A percentile compares a stretch with the other conserved stretches of the same genome.
Conservation (phyloP, 495 filamentous ascomycete genomes). For the Penicillium angulare region DNA sequence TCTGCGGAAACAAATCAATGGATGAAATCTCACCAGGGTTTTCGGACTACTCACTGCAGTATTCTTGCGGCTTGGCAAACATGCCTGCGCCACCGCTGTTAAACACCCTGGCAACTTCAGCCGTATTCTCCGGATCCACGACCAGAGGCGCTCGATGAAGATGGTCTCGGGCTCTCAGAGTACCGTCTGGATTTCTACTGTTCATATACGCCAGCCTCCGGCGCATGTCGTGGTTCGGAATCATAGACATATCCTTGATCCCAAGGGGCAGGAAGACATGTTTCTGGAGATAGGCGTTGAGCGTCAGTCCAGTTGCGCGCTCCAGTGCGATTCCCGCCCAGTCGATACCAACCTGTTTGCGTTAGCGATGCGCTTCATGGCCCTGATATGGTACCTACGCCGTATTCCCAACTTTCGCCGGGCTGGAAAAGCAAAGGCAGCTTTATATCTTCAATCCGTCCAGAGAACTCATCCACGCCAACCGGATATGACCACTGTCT, state of each 20-base stretch:
- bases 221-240: slow-evolving; percentile 52
- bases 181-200: slow-evolving; percentile 37
- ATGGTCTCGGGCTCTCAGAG: slow-evolving; percentile 45
- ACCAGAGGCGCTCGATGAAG: slow-evolving; percentile 42
- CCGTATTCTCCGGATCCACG: slow-evolving; percentile 26
- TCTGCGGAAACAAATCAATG: slow-evolving; percentile 11
- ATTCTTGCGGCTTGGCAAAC: slow-evolving; percentile 55
- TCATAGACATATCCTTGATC: slow-evolving; percentile 52
- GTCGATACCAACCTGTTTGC: slow-evolving; percentile 51
- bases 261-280: slow-evolving; percentile 58
- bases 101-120: slow-evolving; percentile 41
- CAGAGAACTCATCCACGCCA: slow-evolving; percentile 56
- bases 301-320: slow-evolving; percentile 44
- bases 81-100: slow-evolving; percentile 56
- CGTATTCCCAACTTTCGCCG: slow-evolving; percentile 58
- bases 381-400: slow-evolving; percentile 34
- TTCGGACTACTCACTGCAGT: slow-evolving; percentile 54
- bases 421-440: slow-evolving; percentile 56
- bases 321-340: slow-evolving; percentile 60
- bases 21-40: neutral
- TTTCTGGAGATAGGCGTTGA: slow-evolving; percentile 56
- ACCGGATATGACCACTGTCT: slow-evolving; percentile 41
- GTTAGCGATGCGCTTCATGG: too few species aligned
- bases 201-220: slow-evolving; percentile 50
- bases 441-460: slow-evolving; percentile 37